Conservation (phyloP, 495 filamentous ascomycete species). For the Neurospora sp. region DNA sequence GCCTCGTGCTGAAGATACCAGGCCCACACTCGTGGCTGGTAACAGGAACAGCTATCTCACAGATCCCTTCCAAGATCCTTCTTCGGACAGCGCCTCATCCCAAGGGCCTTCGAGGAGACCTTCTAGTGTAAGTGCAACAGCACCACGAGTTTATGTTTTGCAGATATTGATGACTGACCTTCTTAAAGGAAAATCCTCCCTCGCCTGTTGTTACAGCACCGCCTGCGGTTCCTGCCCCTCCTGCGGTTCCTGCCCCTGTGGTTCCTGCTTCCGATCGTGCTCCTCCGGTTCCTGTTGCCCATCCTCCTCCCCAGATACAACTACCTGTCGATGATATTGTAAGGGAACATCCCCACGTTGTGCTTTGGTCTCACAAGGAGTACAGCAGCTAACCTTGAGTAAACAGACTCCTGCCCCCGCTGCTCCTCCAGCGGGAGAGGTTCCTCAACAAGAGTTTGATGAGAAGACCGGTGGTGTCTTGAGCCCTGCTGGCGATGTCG, state of each 20-base stretch:
- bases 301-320: neutral
- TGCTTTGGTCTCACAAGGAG: neutral
- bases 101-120: conserved; percentile 11
- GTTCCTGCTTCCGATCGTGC: neutral
- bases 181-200: neutral
- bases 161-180: neutral
- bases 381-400: neutral
- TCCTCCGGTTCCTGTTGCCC: neutral
- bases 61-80: conserved; percentile 21
- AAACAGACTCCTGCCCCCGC: conserved; percentile 5
- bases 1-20: neutral
- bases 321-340: neutral
- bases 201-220: neutral
- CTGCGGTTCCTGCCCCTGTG: neutral
- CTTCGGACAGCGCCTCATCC: conserved; percentile 8
- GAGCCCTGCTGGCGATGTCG: conserved; percentile 6
- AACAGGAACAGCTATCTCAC: neutral
- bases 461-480: conserved; percentile 7
- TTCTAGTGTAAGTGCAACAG: conserved; percentile 8
- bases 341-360: neutral
- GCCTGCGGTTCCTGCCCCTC: neutral
- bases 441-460: conserved; percentile 5
- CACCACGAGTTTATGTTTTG: neutral
- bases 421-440: conserved; percentile 3
- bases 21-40: neutral